phyloP scores from a whole-genome alignment of 805 yeast genomes.

The Lachancea fermentati region DNA sequence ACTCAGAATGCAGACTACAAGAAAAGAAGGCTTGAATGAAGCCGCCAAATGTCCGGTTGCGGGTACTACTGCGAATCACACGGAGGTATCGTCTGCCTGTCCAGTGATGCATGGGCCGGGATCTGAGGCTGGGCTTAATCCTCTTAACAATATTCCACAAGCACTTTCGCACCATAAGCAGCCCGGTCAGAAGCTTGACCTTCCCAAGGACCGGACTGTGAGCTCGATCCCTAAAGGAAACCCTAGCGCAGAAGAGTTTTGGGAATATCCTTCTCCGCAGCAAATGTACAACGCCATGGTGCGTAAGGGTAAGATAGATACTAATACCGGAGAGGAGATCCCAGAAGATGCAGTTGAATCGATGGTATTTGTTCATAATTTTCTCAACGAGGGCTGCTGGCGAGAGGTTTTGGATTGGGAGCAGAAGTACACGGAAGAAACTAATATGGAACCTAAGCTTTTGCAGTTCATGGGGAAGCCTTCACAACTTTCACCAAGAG shows the following conservation, averaged over 20 bases:
- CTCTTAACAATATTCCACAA: slow-evolving; percentile 85
- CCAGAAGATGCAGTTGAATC: slow-evolving; percentile 94
- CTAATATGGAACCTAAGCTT: slow-evolving; percentile 65
- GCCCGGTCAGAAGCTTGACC: slow-evolving; percentile 72
- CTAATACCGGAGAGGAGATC: slow-evolving; percentile 54
- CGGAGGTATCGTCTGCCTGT: slow-evolving; percentile 21
- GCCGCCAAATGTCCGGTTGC: slow-evolving; percentile 20
- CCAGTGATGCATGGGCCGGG: slow-evolving; percentile 29
- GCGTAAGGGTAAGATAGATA: slow-evolving; percentile 69
- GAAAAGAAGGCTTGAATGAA: slow-evolving; percentile 12
- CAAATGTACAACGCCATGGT: slow-evolving; percentile 99
- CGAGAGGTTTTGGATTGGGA: slow-evolving; percentile 92
- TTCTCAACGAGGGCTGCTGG: slow-evolving; percentile 97
- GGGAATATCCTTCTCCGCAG: slow-evolving; percentile 99
- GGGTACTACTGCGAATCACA: slow-evolving; percentile 38
- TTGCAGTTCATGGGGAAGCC: slow-evolving; percentile 90
- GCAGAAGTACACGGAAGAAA: slow-evolving; percentile 50
- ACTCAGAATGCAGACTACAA: slow-evolving; percentile 6
- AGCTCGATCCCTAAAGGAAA: slow-evolving; percentile 92
- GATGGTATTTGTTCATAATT: slow-evolving; percentile 97
- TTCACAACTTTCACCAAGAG: slow-evolving; percentile 79
- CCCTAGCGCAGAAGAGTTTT: slow-evolving; percentile 74
- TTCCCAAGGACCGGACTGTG: slow-evolving; percentile 78
- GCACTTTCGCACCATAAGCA: slow-evolving; percentile 54
- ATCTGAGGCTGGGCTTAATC: slow-evolving; percentile 48